Evolutionary conservation across 2,329 filamentous ascomycete genomes (phyloP), one percentile per base, ranked within the genome.

Genomic region (Verticillium alfalfae): DNA sequence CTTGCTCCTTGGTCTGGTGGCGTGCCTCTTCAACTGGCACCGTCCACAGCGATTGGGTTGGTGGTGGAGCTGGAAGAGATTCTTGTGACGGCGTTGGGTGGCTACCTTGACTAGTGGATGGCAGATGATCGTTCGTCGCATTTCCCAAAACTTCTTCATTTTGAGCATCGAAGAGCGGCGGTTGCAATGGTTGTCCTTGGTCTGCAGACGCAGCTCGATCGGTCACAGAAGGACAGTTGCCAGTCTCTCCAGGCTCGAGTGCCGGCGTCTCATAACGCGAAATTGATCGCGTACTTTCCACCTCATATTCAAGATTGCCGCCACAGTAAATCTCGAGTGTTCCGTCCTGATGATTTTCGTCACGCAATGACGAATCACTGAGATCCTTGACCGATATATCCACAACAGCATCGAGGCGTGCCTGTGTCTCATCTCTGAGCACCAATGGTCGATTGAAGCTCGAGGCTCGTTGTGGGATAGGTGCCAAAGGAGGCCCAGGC

Each of bases 391-490:
- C 60, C 3, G 65, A 65, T 15, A 62, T 57, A 60, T 65, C 65
- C 2, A 62, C 57, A 5, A 64, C 60, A 8, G 63, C 59, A 56
- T 66, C 65, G 0, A 66, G 59, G 16, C 37, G 59, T 13, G 65
- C 65, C 8, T 61, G 61, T 5, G 59, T 62, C 49, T 72, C 70
- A 9, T 66, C 67, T 55, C 67, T 66, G 15, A 72, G 62, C 15
- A 76, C 64, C 61, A 70, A 64, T 0, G 73, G 69, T 6, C 64
- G 69, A 15, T 56, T 63, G 37, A 68, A 64, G 38, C 65, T 65
- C 15, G 65, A 67, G n/a, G 63, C 62, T 57, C 71, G 67, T 38
- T 67, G 66, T 5, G 69, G 71, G 38, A 72, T 70, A 3, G 76
- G 75, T 6, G 70, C 72, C 10, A 76, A 60, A 16, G 74, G 69